Evolutionary conservation across 805 yeast species (phyloP), one percentile per base, ranked within the genome.

Genomic region (Saturnispora sekii): DNA sequence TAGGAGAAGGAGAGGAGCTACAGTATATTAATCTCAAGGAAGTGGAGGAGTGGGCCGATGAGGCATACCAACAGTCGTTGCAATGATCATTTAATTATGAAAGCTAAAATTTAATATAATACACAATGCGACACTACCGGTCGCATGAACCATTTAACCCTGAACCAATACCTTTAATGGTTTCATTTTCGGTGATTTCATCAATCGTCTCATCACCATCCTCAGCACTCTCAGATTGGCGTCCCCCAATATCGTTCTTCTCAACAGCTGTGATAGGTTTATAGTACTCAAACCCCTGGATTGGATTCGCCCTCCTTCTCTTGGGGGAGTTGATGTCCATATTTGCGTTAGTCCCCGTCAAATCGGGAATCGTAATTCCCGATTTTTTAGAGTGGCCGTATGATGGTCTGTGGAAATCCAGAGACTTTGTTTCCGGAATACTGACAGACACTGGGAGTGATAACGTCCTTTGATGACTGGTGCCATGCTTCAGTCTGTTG

Each of bases 21-120:
- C 60, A 67, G 18, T 72, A 67, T 8, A 54, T 79, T 44, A 74
- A 68, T 32, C 57, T 81, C 32, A 59, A 51, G 9, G 87, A 81
- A 49, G 72, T 81, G 46, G 86, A 81, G 56, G 58, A 62, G 12
- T 62, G 79, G 54, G 80, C 84, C 0, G 81, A 77, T 48, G 66
- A 64, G 16, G 71, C 74, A 54, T 72, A 65, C 44, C 17, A 16
- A 10, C 16, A 43, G 17, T 36, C 45, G 4, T 17, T 41, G 10
- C 10, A 41, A n/a, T 35, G 39, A 11, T 12, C 7, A 6, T 17
- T 21, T 32, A 6, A 32, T 32, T 6, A 34, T 14, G 15, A 34
- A 15, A 34, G 37, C 18, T 15, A 34, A 34, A 15, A 34, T 16
- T 34, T n/a, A 18, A 10, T 34, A 34, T 34, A 34, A 16, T 10